phyloP scores from a whole-genome alignment of 345 rosid genomes.

The Excoecaria cochinchinensis region DNA sequence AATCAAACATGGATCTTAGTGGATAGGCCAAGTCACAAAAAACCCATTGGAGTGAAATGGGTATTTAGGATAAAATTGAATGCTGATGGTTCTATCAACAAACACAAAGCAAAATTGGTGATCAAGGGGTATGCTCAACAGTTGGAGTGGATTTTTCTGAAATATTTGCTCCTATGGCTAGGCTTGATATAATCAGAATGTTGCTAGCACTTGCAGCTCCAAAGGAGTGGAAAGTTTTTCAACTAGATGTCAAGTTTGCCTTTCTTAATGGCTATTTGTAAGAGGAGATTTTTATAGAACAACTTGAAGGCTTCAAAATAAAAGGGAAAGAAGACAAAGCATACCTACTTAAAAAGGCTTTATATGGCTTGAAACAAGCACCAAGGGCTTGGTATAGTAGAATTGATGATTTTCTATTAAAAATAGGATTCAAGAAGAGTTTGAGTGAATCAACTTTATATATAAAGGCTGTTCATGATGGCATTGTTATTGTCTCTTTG shows the following conservation, averaged over 20 bases:
- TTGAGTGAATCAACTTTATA: too few species aligned
- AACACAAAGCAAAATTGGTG: neutral
- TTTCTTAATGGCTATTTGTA: neutral
- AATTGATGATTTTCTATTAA: neutral
- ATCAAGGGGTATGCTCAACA: too few species aligned
- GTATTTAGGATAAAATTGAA: neutral
- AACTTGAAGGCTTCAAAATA: neutral
- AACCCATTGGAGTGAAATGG: neutral
- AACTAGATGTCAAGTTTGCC: neutral
- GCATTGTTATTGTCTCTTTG: neutral
- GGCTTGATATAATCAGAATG: too few species aligned
- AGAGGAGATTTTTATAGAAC: neutral
- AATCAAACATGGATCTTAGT: neutral
- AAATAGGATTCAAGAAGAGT: too few species aligned
- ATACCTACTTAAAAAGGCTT: neutral
- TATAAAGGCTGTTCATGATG: too few species aligned
- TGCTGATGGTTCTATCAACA: neutral
- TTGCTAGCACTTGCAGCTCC: neutral
- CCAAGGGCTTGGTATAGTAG: neutral
- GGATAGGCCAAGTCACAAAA: neutral
- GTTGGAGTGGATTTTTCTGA: too few species aligned
- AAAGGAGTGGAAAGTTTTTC: neutral
- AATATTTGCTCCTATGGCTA: too few species aligned
- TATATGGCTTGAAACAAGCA: neutral
- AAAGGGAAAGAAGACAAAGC: neutral